Evolutionary conservation across 768 basidiomycete species (phyloP).

Genomic region (Clathrus columnatus): DNA sequence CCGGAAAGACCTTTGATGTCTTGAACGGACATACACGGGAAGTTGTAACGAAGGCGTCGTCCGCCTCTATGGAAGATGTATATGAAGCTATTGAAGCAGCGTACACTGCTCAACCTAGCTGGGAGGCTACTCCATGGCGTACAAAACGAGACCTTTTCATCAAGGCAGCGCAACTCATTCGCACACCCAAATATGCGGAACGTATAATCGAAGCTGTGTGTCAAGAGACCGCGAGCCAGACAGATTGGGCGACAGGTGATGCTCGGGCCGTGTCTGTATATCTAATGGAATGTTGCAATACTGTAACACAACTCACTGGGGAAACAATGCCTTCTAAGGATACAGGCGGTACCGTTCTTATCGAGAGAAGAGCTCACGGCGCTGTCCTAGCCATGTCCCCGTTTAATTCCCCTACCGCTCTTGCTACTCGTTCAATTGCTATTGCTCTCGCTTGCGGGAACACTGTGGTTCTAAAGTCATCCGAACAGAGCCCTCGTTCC

Average conservation of each 20-base stretch:
- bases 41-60: conserved; percentile 36
- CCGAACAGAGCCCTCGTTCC: conserved; percentile 39
- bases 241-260: conserved; percentile 20
- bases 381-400: conserved; percentile 44
- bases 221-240: conserved; percentile 32
- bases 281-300: conserved; percentile 26
- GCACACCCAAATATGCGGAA: conserved; percentile 31
- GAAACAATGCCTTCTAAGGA: conserved; percentile 34
- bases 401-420: conserved; percentile 43
- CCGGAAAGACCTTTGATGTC: conserved; percentile 36
- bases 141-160: conserved; percentile 37
- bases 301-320: conserved; percentile 32
- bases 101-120: conserved; percentile 35
- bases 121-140: conserved; percentile 31
- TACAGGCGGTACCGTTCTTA: conserved; percentile 35
- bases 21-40: conserved; percentile 32
- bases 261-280: conserved; percentile 15
- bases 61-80: conserved; percentile 26
- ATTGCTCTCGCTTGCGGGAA: conserved; percentile 47
- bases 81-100: conserved; percentile 34
- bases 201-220: conserved; percentile 24
- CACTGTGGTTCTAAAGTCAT: conserved; percentile 45
- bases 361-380: conserved; percentile 40
- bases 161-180: conserved; percentile 38
- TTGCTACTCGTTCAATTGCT: conserved; percentile 37